phyloP scores from a whole-genome alignment of 2,329 filamentous ascomycete species.

The Beauveria sp. region DNA sequence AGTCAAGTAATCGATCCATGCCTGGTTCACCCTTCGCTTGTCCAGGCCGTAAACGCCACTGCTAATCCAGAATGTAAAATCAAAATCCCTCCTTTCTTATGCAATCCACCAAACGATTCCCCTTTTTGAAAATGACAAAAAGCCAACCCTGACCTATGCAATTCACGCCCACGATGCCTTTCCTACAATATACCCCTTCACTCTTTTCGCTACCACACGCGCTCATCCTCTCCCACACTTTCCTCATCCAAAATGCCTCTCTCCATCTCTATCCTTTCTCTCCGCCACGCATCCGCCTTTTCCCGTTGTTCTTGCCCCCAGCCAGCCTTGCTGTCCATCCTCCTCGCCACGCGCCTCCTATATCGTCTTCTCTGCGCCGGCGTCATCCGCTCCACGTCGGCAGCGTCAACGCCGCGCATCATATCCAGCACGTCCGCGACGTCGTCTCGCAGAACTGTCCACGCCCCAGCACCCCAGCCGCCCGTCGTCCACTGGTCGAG shows the following conservation, averaged over 20 bases:
- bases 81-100: neutral
- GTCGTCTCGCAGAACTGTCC: slow-evolving; percentile 33
- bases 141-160: neutral
- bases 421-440: slow-evolving; percentile 41
- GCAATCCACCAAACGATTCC: neutral
- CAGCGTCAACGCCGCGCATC: slow-evolving; percentile 35
- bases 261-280: slow-evolving; percentile 31
- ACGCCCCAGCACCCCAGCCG: slow-evolving; percentile 37
- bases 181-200: neutral
- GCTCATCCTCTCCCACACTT: slow-evolving; percentile 22
- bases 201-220: slow-evolving; percentile 16
- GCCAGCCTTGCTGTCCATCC: slow-evolving; percentile 19
- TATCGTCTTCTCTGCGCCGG: slow-evolving; percentile 41
- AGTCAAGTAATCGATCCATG: neutral
- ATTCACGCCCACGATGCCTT: neutral
- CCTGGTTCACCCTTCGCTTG: neutral
- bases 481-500: slow-evolving; percentile 53
- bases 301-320: slow-evolving; percentile 31
- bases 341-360: slow-evolving; percentile 42
- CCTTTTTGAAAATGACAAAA: neutral
- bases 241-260: slow-evolving; percentile 29
- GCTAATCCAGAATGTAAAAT: neutral
- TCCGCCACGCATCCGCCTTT: slow-evolving; percentile 38
- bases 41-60: slow-evolving; percentile 4
- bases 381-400: slow-evolving; percentile 35